A percentile compares a stretch with the other conserved stretches of the same genome.
phyloP scores from a whole-genome alignment of 169 alveolate genomes.

The Plasmodium vivax region DNA sequence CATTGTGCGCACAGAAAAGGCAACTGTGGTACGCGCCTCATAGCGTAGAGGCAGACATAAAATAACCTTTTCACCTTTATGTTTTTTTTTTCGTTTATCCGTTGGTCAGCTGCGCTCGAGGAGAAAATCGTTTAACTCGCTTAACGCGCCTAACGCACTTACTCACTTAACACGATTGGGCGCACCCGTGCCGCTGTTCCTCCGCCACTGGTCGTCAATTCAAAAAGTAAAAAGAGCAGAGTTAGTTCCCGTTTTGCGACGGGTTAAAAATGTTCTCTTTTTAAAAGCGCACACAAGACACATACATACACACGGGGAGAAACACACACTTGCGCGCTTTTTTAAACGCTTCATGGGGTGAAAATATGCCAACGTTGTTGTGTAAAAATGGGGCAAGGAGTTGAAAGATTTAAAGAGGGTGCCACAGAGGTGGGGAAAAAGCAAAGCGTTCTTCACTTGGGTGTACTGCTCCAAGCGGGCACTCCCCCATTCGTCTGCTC shows the following conservation, averaged over 20 bases:
- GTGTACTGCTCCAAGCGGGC: not conserved
- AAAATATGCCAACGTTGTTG: not conserved
- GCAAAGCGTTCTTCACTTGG: not conserved
- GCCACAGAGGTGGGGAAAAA: not conserved
- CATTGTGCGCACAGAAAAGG: not conserved
- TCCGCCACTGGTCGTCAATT: not conserved
- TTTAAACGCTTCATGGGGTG: not conserved
- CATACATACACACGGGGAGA: not conserved
- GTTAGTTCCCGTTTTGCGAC: not conserved
- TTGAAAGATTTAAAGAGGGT: not conserved
- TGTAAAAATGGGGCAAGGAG: not conserved
- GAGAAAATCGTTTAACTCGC: not conserved
- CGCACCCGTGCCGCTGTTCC: not conserved
- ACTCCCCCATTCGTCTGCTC: not conserved
- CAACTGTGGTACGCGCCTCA: not conserved
- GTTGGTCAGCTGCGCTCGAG: not conserved
- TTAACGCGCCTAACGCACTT: not conserved
- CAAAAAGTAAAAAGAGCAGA: not conserved
- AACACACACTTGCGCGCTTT: not conserved
- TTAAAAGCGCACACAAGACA: not conserved
- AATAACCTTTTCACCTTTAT: not conserved
- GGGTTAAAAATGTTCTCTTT: not conserved
- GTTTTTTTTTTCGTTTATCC: not conserved
- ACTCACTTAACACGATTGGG: not conserved
- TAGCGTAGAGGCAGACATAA: not conserved